Evolutionary conservation across 1,139 yeast species (phyloP).

Genomic region (Geotrichum carabidarum): DNA sequence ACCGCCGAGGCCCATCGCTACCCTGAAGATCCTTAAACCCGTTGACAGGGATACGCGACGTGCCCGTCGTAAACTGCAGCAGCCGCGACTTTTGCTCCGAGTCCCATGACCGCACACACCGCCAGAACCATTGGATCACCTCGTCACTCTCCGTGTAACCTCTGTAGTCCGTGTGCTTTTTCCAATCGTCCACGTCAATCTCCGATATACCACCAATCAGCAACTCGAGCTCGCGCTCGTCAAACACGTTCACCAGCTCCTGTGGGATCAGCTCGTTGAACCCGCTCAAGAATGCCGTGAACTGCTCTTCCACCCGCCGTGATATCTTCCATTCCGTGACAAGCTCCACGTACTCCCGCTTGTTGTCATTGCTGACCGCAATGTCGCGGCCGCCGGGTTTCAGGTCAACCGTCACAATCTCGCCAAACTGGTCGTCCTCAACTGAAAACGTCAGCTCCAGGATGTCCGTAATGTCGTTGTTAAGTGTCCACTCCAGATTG

Average conservation of each 20-base stretch:
- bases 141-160: conserved; percentile 96
- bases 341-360: conserved; percentile 90
- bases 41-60: conserved; percentile 96
- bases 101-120: conserved; percentile 89
- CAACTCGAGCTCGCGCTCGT: conserved; percentile 93
- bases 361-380: conserved; percentile 90
- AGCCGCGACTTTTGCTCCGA: conserved; percentile 93
- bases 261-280: conserved; percentile 96
- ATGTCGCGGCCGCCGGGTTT: conserved; percentile 83
- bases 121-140: conserved; percentile 98
- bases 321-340: conserved; percentile 95
- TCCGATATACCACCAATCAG: conserved; percentile 98
- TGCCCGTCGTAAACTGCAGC: conserved; percentile 95
- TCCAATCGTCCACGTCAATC: conserved; percentile 97
- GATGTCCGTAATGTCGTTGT: conserved; percentile 83
- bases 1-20: conserved; percentile 97
- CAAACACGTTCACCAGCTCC: conserved; percentile 91
- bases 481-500: conserved; percentile 92
- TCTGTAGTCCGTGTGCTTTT: conserved; percentile 95
- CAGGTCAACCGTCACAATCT: conserved; percentile 81
- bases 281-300: conserved; percentile 95
- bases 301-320: conserved; percentile 91
- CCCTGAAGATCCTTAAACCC: conserved; percentile 98
- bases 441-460: conserved; percentile 88
- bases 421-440: conserved; percentile 96